Base-by-base conservation (phyloP, 768 basidiomycete genomes). In the Artomyces pyxidatus region DNA sequence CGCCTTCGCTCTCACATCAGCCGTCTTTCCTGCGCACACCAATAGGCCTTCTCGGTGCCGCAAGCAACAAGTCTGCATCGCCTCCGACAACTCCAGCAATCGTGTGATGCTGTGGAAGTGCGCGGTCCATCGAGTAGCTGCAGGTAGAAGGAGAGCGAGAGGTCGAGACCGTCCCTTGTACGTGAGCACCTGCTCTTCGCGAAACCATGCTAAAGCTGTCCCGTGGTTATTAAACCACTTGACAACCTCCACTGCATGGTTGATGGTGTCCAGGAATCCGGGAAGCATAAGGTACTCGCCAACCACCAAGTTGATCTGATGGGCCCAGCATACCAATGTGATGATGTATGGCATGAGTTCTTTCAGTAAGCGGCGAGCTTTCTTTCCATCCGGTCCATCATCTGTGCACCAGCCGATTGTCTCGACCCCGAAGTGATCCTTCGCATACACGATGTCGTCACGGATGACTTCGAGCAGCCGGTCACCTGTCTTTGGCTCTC, bases 141-240 rank as follows among this genome's bases (percentile, higher is more conserved):
- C 45, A 6, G 58, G 51, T 3, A 46, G 51, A 17, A 59, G 37
- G 19, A 58, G 50, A 9, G 46, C 49, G 10, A 51, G 17, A 1
- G 19, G 3, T n/a, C n/a, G n/a, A 21, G 32, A 35, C 17, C 17
- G 11, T 11, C 32, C 32, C 12, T 35, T n/a, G 32, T 12, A 35
- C 12, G 32, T 46, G 8, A 17, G 16, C 25, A 6, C n/a, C 45
- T 61, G 54, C 22, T 57, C 54, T 5, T 45, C 32, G 1, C 53
- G 46, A 14, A 66, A 51, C 21, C 60, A 28, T 12, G 50, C 55
- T 1, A 64, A 52, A 0, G 62, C 58, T 3, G 17, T 25, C 3
- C 50, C 32, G 32, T 66, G 65, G 50, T 60, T 63, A 41, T 63
- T 65, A 39, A 65, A 64, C 58, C 59, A 66, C 25, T 59, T 59